phyloP scores from a whole-genome alignment of 2,329 filamentous ascomycete genomes.

The Colletotrichum horii region DNA sequence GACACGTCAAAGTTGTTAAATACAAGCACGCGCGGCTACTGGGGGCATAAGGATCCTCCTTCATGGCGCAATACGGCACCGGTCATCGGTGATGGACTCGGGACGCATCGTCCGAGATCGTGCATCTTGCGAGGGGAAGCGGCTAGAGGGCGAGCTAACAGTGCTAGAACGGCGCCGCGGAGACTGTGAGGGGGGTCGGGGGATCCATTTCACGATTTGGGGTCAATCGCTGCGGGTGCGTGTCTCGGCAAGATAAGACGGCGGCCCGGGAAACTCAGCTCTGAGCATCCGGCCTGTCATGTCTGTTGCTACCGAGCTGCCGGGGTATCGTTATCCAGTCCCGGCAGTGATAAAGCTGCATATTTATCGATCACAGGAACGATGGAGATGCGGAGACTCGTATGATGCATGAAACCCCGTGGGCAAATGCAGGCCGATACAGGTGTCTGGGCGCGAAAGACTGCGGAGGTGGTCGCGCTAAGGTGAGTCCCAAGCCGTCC shows the following conservation, averaged over 20 bases:
- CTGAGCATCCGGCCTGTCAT: background rate
- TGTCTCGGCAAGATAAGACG: conserved; percentile 11
- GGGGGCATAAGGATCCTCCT: background rate
- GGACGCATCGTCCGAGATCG: background rate
- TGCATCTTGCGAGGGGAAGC: background rate
- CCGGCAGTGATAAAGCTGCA: background rate
- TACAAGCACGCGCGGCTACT: background rate
- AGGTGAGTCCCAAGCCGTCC: background rate
- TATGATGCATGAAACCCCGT: background rate
- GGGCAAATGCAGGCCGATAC: background rate
- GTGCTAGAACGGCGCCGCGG: conserved; percentile 10
- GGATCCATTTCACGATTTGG: background rate
- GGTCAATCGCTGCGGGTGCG: background rate
- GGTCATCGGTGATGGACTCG: background rate
- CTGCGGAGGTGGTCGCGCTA: background rate
- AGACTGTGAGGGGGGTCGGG: background rate
- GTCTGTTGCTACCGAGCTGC: background rate
- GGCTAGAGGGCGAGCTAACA: background rate
- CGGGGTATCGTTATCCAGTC: background rate
- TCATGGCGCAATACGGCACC: background rate
- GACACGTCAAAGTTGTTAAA: conserved; percentile 1
- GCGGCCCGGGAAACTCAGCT: background rate
- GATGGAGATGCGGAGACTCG: background rate
- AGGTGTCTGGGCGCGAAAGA: background rate
- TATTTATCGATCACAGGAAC: background rate